phyloP scores from a whole-genome alignment of 352 stramenopile genomes.

The Globisporangium lucens region DNA sequence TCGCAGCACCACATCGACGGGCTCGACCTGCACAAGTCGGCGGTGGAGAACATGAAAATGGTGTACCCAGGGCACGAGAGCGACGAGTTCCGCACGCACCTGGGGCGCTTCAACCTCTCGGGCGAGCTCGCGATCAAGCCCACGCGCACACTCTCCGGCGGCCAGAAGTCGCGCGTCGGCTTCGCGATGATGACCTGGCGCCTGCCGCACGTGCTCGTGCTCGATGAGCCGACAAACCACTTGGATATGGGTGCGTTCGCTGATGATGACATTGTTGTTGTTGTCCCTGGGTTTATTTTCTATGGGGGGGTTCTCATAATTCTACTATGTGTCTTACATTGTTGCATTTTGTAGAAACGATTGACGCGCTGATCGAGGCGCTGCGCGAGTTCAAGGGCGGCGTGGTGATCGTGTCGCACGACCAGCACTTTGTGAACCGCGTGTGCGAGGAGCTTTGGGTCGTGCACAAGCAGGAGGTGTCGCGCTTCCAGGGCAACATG shows the following conservation, averaged over 20 bases:
- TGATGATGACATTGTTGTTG: neutral
- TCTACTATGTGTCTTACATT: constrained; percentile 1
- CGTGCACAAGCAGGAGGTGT: constrained; percentile 72
- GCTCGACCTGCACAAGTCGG: constrained; percentile 90
- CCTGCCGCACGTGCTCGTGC: constrained; percentile 94
- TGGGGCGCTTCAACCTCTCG: constrained; percentile 96
- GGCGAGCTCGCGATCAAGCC: constrained; percentile 93
- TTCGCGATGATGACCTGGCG: constrained; percentile 96
- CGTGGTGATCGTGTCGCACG: constrained; percentile 96
- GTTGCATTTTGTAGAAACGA: constrained; percentile 50
- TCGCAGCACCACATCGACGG: constrained; percentile 96
- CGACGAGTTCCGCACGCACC: constrained; percentile 91
- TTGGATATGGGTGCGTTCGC: constrained; percentile 89
- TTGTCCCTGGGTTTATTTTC: neutral
- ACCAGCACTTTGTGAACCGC: constrained; percentile 98
- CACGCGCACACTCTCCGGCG: constrained; percentile 94
- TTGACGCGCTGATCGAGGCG: constrained; percentile 93
- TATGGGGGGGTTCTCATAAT: constrained; percentile 8
- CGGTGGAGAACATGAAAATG: constrained; percentile 90
- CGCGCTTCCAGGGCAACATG: constrained; percentile 75
- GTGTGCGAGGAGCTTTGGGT: constrained; percentile 94
- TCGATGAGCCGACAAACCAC: constrained; percentile 97
- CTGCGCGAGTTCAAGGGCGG: constrained; percentile 95
- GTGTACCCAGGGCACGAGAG: constrained; percentile 83
- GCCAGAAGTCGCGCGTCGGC: constrained; percentile 92